Percentiles rank a stretch among this genome's conserved stretches.
Conservation (phyloP, 2,329 filamentous ascomycete genomes). For the Fusarium protoensiforme region DNA sequence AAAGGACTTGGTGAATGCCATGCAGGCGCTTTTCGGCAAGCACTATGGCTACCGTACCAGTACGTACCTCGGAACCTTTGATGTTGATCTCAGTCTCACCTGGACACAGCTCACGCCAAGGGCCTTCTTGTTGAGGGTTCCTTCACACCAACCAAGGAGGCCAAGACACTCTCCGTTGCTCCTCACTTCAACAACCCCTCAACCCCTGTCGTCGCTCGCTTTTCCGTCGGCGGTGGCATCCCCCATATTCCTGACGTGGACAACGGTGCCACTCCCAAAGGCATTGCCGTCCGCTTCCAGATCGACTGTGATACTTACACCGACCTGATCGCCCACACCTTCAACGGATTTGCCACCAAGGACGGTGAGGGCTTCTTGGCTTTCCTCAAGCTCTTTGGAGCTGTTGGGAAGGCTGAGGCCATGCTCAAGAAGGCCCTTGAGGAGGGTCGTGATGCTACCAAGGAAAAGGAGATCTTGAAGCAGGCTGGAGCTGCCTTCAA, state of each 20-base stretch:
- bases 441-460: background rate
- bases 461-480: conserved; percentile 1
- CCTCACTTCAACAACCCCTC: conserved; percentile 18
- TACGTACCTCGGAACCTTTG: fast-evolving
- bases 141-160: conserved; percentile 14
- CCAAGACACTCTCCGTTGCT: conserved; percentile 16
- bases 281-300: conserved; percentile 22
- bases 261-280: conserved; percentile 23
- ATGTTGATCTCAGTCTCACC: background rate
- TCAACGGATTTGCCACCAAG: conserved; percentile 15
- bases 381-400: conserved; percentile 14
- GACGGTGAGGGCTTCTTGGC: conserved; percentile 12
- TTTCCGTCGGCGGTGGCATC: conserved; percentile 20
- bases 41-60: conserved; percentile 25
- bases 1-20: conserved; percentile 16
- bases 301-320: conserved; percentile 20
- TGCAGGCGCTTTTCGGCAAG: conserved; percentile 26
- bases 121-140: conserved; percentile 18
- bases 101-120: conserved; percentile 15
- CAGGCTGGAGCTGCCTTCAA: background rate
- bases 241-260: conserved; percentile 10
- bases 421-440: background rate
- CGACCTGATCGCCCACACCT: conserved; percentile 18
- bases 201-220: conserved; percentile 16
- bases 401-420: background rate